Percentiles rank a stretch among this genome's conserved stretches.
These are phyloP conservation scores for Boletus rubescentipes DNA, from an alignment of 768 basidiomycete genomes.

Conservation along the genomic window DNA sequence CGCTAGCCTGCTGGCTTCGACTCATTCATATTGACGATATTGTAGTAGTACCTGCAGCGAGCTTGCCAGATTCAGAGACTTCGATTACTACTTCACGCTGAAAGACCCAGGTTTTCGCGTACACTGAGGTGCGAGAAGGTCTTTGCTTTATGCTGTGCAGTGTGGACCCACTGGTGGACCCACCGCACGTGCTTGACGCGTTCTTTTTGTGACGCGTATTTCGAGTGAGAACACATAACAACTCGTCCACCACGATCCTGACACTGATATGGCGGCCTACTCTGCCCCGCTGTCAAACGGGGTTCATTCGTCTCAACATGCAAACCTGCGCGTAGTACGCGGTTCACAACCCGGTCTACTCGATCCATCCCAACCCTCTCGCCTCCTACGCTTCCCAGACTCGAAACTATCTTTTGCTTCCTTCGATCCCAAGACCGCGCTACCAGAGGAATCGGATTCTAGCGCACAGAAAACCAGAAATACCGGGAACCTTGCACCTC, in stretches of 20 bases:
- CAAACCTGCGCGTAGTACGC: constrained; percentile 18
- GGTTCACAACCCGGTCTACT: constrained; percentile 63
- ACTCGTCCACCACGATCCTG: background rate
- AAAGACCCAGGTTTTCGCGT: too few species aligned
- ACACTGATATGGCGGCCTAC: constrained; percentile 14
- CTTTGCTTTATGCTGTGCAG: too few species aligned
- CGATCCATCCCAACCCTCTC: constrained; percentile 58
- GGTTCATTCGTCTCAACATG: constrained; percentile 6
- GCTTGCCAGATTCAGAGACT: too few species aligned
- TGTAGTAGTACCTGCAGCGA: too few species aligned
- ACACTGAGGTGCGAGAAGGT: too few species aligned
- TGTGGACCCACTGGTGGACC: too few species aligned
- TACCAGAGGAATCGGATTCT: constrained; percentile 38
- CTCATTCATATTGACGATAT: too few species aligned
- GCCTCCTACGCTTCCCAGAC: constrained; percentile 59
- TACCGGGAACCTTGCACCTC: constrained; percentile 48
- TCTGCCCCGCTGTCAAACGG: constrained; percentile 4
- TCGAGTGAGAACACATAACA: background rate
- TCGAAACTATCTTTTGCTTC: constrained; percentile 68
- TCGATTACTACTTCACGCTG: too few species aligned
- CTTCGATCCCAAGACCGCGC: constrained; percentile 70
- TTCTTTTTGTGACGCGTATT: background rate
- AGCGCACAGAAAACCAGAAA: constrained; percentile 42
- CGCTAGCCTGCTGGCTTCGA: too few species aligned
- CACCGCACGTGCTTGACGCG: constrained; percentile 22